A percentile compares a stretch with the other conserved stretches of the same genome.
phyloP scores from a whole-genome alignment of 345 rosid species.

The Alliaria petiolata region DNA sequence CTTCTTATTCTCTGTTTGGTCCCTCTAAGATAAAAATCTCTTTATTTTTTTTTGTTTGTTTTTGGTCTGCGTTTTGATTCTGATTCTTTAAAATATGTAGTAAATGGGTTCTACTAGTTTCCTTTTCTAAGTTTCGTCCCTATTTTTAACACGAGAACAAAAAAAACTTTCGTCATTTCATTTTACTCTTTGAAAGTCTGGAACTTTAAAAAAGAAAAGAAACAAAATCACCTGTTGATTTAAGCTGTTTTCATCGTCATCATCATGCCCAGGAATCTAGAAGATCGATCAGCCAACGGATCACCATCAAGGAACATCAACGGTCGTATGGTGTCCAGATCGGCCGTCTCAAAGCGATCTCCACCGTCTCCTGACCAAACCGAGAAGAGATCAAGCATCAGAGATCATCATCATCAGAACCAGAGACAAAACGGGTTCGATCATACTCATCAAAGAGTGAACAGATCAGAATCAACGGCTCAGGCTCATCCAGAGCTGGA shows the following conservation, averaged over 20 bases:
- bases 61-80: conserved; percentile 26
- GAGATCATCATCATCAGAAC: conserved; percentile 24
- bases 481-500: conserved; percentile 26
- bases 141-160: background rate
- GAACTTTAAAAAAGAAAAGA: background rate
- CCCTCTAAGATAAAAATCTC: conserved; percentile 8
- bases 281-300: conserved; percentile 49
- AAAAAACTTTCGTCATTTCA: conserved; percentile 2
- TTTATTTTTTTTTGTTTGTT: background rate
- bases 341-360: conserved; percentile 42
- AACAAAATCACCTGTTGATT: conserved; percentile 14
- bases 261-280: conserved; percentile 55
- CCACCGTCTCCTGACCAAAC: conserved; percentile 46
- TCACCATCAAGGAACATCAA: conserved; percentile 44
- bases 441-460: conserved; percentile 20
- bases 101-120: conserved; percentile 26
- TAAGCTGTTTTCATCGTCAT: conserved; percentile 1
- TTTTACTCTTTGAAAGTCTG: no score
- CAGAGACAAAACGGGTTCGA: conserved; percentile 45
- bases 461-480: conserved; percentile 37
- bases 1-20: conserved; percentile 17
- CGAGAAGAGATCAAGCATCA: conserved; percentile 40
- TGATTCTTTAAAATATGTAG: conserved; percentile 31
- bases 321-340: conserved; percentile 47
- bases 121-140: conserved; percentile 3